phyloP scores from a whole-genome alignment of 768 basidiomycete genomes.

The Termitomyces sp. region DNA sequence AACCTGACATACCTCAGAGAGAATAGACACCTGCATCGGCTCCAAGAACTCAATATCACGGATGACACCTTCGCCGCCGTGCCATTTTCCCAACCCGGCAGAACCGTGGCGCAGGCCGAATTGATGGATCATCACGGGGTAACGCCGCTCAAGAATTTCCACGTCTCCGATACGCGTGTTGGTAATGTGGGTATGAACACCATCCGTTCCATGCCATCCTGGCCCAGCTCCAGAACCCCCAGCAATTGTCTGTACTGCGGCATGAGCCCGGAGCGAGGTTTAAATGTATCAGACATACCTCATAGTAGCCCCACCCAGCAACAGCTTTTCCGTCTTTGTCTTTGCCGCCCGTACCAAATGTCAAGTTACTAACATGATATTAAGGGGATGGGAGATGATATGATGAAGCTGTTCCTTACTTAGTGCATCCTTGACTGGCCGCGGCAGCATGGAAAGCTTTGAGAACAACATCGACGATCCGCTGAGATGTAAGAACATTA shows the following conservation, averaged over 20 bases:
- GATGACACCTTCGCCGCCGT: constrained; percentile 81
- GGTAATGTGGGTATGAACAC: constrained; percentile 91
- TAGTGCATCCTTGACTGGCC: constrained; percentile 91
- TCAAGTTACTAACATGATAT: constrained; percentile 58
- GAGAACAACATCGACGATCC: constrained; percentile 92
- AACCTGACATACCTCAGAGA: constrained; percentile 61
- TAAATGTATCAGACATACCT: constrained; percentile 34
- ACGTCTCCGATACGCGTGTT: constrained; percentile 92
- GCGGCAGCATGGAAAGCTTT: constrained; percentile 90
- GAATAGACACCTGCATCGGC: constrained; percentile 80
- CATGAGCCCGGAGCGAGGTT: constrained; percentile 1
- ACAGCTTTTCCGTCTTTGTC: constrained; percentile 68
- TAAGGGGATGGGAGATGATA: constrained; percentile 4
- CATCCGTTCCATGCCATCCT: constrained; percentile 86
- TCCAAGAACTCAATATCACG: constrained; percentile 81
- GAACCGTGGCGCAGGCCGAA: constrained; percentile 73
- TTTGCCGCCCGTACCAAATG: constrained; percentile 88
- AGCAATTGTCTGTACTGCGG: constrained; percentile 71
- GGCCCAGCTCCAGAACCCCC: constrained; percentile 92
- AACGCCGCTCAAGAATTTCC: constrained; percentile 89
- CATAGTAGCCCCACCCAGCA: constrained; percentile 89
- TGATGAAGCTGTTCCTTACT: constrained; percentile 42
- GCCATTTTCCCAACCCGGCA: constrained; percentile 66
- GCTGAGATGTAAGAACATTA: constrained; percentile 86
- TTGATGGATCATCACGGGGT: constrained; percentile 83